A percentile compares a stretch with the other conserved stretches of the same genome.
phyloP scores from a whole-genome alignment of 2,329 filamentous ascomycete genomes.

The Aspergillus costaricaensis region DNA sequence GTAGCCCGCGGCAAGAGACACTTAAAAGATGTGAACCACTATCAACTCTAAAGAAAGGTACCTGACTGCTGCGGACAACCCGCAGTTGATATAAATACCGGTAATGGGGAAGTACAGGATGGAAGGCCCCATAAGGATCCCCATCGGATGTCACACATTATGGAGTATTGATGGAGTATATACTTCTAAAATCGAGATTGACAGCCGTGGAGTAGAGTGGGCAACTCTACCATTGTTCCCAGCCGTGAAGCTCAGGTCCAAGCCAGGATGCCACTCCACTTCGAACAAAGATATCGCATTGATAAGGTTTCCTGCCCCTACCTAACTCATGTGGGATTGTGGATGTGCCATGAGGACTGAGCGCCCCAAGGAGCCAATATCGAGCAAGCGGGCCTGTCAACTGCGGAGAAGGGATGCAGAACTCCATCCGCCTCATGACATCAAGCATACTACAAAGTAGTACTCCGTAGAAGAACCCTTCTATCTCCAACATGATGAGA shows the following conservation, averaged over 20 bases:
- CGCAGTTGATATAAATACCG: not conserved
- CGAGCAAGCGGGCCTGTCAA: slow-evolving; percentile 26
- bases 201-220: slow-evolving; percentile 26
- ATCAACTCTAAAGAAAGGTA: too few relatives aligned
- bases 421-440: slow-evolving; percentile 20
- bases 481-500: not conserved
- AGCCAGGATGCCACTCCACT: slow-evolving; percentile 22
- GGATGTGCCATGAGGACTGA: slow-evolving; percentile 30
- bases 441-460: slow-evolving; percentile 4
- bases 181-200: slow-evolving; percentile 12
- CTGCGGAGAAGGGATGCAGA: slow-evolving; percentile 27
- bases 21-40: too few relatives aligned
- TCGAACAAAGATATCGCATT: slow-evolving; percentile 22
- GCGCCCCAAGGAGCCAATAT: slow-evolving; percentile 22
- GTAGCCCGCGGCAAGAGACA: not conserved
- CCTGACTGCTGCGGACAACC: not conserved
- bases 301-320: slow-evolving; percentile 28
- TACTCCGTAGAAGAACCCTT: not conserved
- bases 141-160: slow-evolving; percentile 2
- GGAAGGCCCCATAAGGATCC: slow-evolving; percentile 4
- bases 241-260: slow-evolving; percentile 20
- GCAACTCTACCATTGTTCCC: slow-evolving; percentile 21
- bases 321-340: slow-evolving; percentile 27
- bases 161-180: slow-evolving; percentile 4
- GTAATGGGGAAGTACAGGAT: not conserved